A percentile compares a stretch with the other conserved stretches of the same genome.
Evolutionary conservation across 75 land plant genomes (phyloP).

Genomic region (Sequoiadendron giganteum): DNA sequence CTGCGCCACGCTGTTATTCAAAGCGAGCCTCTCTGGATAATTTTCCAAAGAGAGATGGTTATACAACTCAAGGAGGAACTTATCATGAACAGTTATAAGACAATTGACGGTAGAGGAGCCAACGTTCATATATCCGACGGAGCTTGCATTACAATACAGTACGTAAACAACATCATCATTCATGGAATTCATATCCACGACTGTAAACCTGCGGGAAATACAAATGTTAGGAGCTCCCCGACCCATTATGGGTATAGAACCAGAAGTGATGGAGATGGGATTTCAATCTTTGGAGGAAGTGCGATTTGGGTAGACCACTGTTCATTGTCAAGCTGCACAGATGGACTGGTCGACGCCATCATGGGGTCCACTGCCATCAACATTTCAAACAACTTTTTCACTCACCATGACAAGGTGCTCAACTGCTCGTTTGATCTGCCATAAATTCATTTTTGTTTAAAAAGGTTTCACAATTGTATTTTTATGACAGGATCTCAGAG

Average conservation of each 20-base stretch:
- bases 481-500: not conserved
- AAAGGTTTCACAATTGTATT: not conserved
- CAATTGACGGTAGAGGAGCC: constrained; percentile 69
- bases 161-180: constrained; percentile 65
- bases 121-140: constrained; percentile 79
- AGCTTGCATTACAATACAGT: constrained; percentile 73
- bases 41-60: constrained; percentile 80
- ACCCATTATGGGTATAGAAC: constrained; percentile 68
- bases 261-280: constrained; percentile 71
- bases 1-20: constrained; percentile 43
- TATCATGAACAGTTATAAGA: constrained; percentile 80
- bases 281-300: constrained; percentile 60
- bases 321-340: constrained; percentile 71
- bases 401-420: constrained; percentile 77
- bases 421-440: not conserved
- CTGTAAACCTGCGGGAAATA: constrained; percentile 72
- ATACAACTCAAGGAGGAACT: constrained; percentile 74
- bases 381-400: constrained; percentile 81
- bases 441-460: not conserved
- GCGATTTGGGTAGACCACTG: constrained; percentile 81
- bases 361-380: constrained; percentile 75
- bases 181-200: constrained; percentile 80
- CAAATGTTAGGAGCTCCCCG: constrained; percentile 71
- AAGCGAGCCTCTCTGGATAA: constrained; percentile 59
- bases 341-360: constrained; percentile 79